Evolutionary conservation across 306 rosid genomes (phyloP).

Genomic region (Sophora flavescens): DNA sequence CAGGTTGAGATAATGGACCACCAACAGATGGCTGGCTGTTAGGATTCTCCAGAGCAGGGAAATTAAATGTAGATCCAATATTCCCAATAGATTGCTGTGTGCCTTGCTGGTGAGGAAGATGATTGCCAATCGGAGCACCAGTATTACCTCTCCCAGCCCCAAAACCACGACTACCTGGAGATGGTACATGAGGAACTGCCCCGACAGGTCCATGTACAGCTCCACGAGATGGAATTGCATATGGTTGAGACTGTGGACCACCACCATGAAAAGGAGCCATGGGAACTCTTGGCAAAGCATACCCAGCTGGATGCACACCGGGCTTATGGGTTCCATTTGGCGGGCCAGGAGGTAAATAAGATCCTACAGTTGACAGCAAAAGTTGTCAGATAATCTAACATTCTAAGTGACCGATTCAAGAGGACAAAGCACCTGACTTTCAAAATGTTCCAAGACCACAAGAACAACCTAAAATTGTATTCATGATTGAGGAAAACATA

Average conservation of each 20-base stretch:
- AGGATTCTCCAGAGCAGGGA: slow-evolving; percentile 86
- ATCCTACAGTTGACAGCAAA: slow-evolving; percentile 62
- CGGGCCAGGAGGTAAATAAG: slow-evolving; percentile 85
- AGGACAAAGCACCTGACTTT: not conserved
- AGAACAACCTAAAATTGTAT: not conserved
- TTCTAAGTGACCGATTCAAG: not conserved
- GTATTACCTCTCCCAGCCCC: slow-evolving; percentile 93
- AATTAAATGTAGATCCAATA: slow-evolving; percentile 82
- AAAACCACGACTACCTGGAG: slow-evolving; percentile 93
- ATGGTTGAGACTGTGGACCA: slow-evolving; percentile 97
- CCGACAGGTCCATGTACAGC: slow-evolving; percentile 98
- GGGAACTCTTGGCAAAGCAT: slow-evolving; percentile 90
- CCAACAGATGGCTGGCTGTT: slow-evolving; percentile 97
- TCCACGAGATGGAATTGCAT: slow-evolving; percentile 98
- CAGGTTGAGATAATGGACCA: slow-evolving; percentile 96
- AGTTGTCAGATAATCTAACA: not conserved
- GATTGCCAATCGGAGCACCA: slow-evolving; percentile 85
- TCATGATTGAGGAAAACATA: not conserved
- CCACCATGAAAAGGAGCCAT: slow-evolving; percentile 86
- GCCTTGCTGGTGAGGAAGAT: slow-evolving; percentile 92
- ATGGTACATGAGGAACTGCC: slow-evolving; percentile 97
- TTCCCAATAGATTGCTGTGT: slow-evolving; percentile 80
- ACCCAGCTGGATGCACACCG: slow-evolving; percentile 88
- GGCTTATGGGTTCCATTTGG: slow-evolving; percentile 96
- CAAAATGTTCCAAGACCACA: not conserved